These are phyloP conservation scores for Sclerotinia minor DNA, from an alignment of 2,329 filamentous ascomycete species.

Conservation along the genomic window DNA sequence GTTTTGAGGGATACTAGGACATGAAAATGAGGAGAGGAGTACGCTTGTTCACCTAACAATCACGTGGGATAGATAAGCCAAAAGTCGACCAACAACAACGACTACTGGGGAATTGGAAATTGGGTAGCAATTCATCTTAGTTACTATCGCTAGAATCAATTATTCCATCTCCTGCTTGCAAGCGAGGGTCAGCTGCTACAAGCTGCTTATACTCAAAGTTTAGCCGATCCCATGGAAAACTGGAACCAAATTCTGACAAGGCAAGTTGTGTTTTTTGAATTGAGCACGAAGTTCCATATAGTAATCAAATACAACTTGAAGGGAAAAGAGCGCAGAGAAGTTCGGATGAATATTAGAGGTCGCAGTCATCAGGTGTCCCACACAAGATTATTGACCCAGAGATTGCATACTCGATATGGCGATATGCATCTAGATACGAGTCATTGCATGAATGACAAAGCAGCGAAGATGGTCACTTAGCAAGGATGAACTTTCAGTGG, in stretches of 20 bases:
- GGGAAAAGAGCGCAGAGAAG: not conserved
- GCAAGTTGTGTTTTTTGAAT: not conserved
- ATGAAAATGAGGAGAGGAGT: not conserved
- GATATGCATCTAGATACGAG: slow-evolving; percentile 6
- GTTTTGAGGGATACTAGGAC: not conserved
- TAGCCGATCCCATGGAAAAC: not conserved
- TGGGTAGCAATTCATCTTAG: slow-evolving; percentile 13
- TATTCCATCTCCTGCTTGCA: not conserved
- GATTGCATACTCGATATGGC: not conserved
- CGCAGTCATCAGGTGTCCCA: not conserved
- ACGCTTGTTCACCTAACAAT: too few relatives aligned
- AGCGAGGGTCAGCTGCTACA: not conserved
- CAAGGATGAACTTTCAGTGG: slow-evolving; percentile 10
- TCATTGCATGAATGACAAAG: slow-evolving; percentile 5
- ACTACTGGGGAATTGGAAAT: slow-evolving; percentile 8
- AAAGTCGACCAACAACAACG: slow-evolving; percentile 1
- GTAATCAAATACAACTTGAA: not conserved
- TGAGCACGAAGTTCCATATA: too few relatives aligned
- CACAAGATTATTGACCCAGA: slow-evolving; percentile 10
- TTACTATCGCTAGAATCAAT: not conserved
- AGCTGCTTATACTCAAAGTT: not conserved
- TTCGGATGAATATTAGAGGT: not conserved
- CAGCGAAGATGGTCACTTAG: not conserved
- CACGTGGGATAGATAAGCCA: not conserved
- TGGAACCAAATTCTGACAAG: not conserved